Conservation (phyloP, 148 eudicot species). For the Polygonum aviculare region DNA sequence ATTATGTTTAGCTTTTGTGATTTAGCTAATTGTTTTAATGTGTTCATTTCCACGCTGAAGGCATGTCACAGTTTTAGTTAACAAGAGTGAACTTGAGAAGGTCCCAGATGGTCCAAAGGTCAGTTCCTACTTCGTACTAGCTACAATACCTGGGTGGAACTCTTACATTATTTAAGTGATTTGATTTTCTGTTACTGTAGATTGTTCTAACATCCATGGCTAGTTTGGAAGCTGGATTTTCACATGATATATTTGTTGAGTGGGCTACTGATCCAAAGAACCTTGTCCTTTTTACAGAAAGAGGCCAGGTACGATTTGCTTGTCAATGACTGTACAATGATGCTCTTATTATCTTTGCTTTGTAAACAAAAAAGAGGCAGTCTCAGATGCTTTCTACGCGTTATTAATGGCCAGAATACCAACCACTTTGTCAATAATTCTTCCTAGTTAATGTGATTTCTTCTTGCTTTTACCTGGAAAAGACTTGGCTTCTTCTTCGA, state of each 20-base stretch:
- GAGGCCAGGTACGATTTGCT: conserved; percentile 71
- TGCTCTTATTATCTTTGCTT: neutral
- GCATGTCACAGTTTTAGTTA: conserved; percentile 72
- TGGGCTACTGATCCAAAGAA: conserved; percentile 92
- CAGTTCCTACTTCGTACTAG: conserved; percentile 7
- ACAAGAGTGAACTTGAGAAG: conserved; percentile 75
- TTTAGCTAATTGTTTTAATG: neutral
- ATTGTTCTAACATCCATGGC: conserved; percentile 95
- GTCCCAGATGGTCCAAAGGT: conserved; percentile 95
- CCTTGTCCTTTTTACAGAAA: conserved; percentile 91
- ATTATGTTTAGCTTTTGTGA: neutral
- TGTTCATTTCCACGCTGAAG: conserved; percentile 28
- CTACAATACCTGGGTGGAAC: neutral
- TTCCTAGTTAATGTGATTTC: neutral
- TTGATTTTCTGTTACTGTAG: conserved; percentile 27
- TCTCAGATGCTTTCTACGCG: neutral
- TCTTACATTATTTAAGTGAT: neutral
- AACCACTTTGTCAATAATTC: neutral
- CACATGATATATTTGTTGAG: conserved; percentile 90
- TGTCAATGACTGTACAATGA: neutral
- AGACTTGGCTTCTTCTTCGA: neutral
- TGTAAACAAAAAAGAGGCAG: neutral
- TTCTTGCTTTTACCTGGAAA: neutral
- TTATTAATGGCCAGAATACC: neutral
- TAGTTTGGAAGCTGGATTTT: conserved; percentile 90